These are phyloP conservation scores for Marasmius tenuissimus DNA, from an alignment of 1,284 basidiomycete genomes.

Conservation along the genomic window DNA sequence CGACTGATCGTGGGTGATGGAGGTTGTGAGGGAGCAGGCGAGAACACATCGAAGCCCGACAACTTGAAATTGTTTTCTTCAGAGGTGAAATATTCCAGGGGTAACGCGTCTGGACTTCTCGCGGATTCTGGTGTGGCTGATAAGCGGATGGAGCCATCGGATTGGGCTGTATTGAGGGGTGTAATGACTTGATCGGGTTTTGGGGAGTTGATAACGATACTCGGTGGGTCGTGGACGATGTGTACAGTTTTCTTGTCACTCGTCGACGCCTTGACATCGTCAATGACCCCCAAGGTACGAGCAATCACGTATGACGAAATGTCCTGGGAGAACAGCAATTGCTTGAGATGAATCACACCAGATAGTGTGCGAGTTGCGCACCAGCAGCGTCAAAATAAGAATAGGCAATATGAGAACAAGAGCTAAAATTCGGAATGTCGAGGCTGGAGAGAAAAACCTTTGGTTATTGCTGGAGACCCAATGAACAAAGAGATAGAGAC, in stretches of 20 bases:
- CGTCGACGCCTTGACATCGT: constrained; percentile 68
- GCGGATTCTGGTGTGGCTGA: neutral
- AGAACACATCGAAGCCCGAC: constrained; percentile 70
- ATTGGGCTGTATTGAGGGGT: no score
- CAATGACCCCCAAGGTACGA: constrained; percentile 76
- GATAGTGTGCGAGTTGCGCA: constrained; percentile 25
- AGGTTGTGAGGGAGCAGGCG: constrained; percentile 64
- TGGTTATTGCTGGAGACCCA: neutral
- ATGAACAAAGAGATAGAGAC: neutral
- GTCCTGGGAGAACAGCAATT: constrained; percentile 41
- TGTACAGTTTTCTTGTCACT: constrained; percentile 47
- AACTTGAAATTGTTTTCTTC: constrained; percentile 54
- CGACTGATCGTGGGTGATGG: constrained; percentile 59
- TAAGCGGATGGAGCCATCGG: neutral
- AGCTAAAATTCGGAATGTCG: constrained; percentile 62
- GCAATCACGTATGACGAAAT: constrained; percentile 79
- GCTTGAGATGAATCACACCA: constrained; percentile 1
- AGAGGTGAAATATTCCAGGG: constrained; percentile 50
- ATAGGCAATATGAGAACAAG: constrained; percentile 64
- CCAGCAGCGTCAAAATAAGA: constrained; percentile 63
- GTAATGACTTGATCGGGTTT: constrained; percentile 5
- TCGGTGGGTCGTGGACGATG: constrained; percentile 22
- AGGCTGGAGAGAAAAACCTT: constrained; percentile 35
- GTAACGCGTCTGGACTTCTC: constrained; percentile 15
- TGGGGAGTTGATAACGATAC: constrained; percentile 27